A percentile compares a stretch with the other conserved stretches of the same genome.
Conservation (phyloP, 164 flowering plant species). For the Kingdonia uniflora region DNA sequence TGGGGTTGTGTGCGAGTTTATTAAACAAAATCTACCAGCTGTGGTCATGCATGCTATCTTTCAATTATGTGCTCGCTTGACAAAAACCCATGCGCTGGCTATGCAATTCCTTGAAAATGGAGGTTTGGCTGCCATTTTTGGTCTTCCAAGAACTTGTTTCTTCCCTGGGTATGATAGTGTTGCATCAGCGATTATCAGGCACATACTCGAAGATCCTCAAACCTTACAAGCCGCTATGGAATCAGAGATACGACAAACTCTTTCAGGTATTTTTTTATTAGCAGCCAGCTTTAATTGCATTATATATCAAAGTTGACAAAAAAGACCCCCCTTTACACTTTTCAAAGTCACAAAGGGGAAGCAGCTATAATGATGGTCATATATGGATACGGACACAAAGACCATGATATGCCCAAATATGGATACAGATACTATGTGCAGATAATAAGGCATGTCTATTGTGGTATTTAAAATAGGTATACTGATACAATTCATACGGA, state of each 20-base stretch:
- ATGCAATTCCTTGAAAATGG: conserved; percentile 78
- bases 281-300: no score
- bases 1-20: conserved; percentile 50
- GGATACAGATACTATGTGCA: no score
- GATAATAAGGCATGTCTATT: no score
- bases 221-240: conserved; percentile 96
- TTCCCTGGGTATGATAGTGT: conserved; percentile 81
- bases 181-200: conserved; percentile 75
- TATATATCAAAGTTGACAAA: no score
- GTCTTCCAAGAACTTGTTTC: conserved; percentile 68
- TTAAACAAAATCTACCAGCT: conserved; percentile 70
- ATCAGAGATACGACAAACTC: conserved; percentile 70
- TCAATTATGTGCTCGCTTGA: conserved; percentile 80
- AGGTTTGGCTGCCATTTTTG: conserved; percentile 61
- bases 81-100: conserved; percentile 72
- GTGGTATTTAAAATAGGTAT: no score
- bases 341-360: no score
- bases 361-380: no score
- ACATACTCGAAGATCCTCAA: conserved; percentile 94
- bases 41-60: conserved; percentile 84
- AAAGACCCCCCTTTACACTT: no score
- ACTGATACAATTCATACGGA: no score
- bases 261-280: conserved; percentile 28
- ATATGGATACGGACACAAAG: no score
- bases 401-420: no score